phyloP scores from a whole-genome alignment of 1,284 basidiomycete species.

The Anthracocystis panici-leucophaei region DNA sequence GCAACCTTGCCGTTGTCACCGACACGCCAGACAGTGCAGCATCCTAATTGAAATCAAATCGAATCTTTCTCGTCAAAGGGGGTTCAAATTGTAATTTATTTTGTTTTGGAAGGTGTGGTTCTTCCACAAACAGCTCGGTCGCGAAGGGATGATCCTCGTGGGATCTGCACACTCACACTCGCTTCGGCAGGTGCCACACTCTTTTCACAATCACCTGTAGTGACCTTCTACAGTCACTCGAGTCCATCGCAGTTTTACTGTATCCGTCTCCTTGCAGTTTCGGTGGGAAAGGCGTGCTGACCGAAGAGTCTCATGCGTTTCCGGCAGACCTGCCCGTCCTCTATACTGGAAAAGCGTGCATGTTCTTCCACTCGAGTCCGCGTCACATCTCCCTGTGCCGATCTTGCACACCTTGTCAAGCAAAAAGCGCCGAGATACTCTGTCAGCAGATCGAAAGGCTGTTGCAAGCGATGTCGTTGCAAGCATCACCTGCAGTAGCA shows the following conservation, averaged over 20 bases:
- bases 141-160: no score
- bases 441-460: not conserved
- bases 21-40: slow-evolving; percentile 10
- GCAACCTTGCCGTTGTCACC: slow-evolving; percentile 25
- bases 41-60: not conserved
- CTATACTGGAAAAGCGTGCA: slow-evolving; percentile 12
- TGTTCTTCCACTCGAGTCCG: slow-evolving; percentile 14
- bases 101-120: no score
- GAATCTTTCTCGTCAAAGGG: no score
- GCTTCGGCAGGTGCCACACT: no score
- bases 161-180: no score
- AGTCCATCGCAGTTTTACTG: no score
- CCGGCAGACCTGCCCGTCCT: not conserved
- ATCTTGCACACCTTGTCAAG: not conserved
- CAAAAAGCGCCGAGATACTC: slow-evolving; percentile 3
- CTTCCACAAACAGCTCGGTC: no score
- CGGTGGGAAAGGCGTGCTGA: slow-evolving; percentile 3
- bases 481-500: slow-evolving; percentile 7
- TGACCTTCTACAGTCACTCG: no score
- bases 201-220: no score
- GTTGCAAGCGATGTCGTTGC: slow-evolving; percentile 2
- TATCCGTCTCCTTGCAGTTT: not conserved
- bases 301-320: not conserved
- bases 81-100: no score
- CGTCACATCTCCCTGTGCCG: slow-evolving; percentile 4